Evolutionary conservation across 2,329 filamentous ascomycete genomes (phyloP).

Genomic region (Cladosporium sp.): DNA sequence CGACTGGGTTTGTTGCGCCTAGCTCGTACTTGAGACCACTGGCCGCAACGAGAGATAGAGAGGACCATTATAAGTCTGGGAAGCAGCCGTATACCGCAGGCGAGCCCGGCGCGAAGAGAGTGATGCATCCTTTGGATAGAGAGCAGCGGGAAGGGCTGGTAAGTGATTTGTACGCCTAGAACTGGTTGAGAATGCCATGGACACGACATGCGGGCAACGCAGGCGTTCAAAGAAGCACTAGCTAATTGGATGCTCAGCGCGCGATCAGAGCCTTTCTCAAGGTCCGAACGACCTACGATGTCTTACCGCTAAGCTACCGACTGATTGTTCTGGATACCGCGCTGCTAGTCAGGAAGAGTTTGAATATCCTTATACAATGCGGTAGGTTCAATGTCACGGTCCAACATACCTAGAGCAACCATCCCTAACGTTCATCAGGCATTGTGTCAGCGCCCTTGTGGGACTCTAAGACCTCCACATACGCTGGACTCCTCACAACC

Average conservation of each 20-base stretch:
- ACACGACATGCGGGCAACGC: not conserved
- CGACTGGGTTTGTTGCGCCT: slow-evolving; percentile 34
- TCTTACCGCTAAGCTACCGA: slow-evolving; percentile 90
- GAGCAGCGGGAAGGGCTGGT: slow-evolving; percentile 77
- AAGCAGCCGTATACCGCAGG: not conserved
- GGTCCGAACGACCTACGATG: slow-evolving; percentile 94
- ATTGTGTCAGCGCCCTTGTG: slow-evolving; percentile 97
- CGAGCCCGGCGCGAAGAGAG: not conserved
- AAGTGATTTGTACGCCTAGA: slow-evolving; percentile 37
- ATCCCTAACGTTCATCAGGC: slow-evolving; percentile 49
- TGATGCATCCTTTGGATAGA: slow-evolving; percentile 59
- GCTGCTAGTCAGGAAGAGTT: slow-evolving; percentile 91
- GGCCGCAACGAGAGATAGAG: slow-evolving; percentile 17
- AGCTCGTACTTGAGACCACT: slow-evolving; percentile 33
- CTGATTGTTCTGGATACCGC: slow-evolving; percentile 94
- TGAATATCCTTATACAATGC: slow-evolving; percentile 94
- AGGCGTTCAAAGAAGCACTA: not conserved
- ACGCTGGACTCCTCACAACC: slow-evolving; percentile 89
- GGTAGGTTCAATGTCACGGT: slow-evolving; percentile 50
- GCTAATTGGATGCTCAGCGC: slow-evolving; percentile 52
- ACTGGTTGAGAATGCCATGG: slow-evolving; percentile 4
- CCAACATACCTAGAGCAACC: not conserved
- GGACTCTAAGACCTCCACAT: slow-evolving; percentile 90
- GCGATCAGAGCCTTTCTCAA: slow-evolving; percentile 94
- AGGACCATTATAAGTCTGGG: slow-evolving; percentile 15